Conservation (phyloP, 495 filamentous ascomycete genomes). For the Penicillium alfredii region DNA sequence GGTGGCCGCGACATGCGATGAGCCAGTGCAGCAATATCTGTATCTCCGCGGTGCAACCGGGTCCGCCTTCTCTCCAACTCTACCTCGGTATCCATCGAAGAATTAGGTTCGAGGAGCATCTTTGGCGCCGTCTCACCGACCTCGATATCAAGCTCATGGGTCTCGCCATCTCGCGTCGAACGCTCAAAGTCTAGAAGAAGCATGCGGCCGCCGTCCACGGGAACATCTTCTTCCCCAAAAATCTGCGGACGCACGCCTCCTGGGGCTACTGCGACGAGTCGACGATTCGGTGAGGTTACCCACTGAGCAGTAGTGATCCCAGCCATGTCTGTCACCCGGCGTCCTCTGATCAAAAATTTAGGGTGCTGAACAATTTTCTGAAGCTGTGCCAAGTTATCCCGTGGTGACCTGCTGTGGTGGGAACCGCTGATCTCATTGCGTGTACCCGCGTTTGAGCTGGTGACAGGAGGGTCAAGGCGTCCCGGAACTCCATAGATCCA, state of each 20-base stretch:
- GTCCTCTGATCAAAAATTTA: constrained; percentile 34
- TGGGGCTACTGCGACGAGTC: constrained; percentile 69
- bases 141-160: constrained; percentile 59
- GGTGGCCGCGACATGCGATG: constrained; percentile 9
- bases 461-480: constrained; percentile 57
- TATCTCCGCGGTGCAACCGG: constrained; percentile 30
- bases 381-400: constrained; percentile 28
- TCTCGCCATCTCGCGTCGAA: constrained; percentile 47
- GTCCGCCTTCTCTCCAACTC: constrained; percentile 75
- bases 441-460: constrained; percentile 9
- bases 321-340: constrained; percentile 35
- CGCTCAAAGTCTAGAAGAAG: constrained; percentile 72
- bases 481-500: constrained; percentile 80
- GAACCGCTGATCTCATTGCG: constrained; percentile 4
- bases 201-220: constrained; percentile 78
- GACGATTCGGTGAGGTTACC: constrained; percentile 24
- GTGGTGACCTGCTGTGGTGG: constrained; percentile 5
- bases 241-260: constrained; percentile 59
- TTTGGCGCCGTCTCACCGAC: constrained; percentile 66
- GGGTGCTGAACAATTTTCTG: constrained; percentile 30
- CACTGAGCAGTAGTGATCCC: constrained; percentile 40
- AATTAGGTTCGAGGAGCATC: constrained; percentile 64
- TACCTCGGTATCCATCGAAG: constrained; percentile 75
- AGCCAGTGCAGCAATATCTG: constrained; percentile 15
- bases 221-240: constrained; percentile 67